Evolutionary conservation across 208 protist species (phyloP).

Genomic region (Acanthamoeba castellanii): DNA sequence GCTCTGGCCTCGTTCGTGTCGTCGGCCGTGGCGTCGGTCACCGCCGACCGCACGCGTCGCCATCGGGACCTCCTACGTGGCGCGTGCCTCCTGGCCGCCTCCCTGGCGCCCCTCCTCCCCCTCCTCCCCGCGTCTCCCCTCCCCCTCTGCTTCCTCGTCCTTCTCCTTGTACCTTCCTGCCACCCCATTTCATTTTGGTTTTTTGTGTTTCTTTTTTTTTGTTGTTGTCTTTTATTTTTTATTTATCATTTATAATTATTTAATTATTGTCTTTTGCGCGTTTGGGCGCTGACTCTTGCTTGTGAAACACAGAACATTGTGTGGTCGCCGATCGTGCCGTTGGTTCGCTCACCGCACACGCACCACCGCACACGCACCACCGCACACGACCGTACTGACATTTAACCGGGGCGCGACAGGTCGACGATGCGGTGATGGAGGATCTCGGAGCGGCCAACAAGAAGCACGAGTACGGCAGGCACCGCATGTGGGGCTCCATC

Average conservation of each 20-base stretch:
- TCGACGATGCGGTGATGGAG: slow-evolving; percentile 54
- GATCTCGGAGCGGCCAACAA: slow-evolving; percentile 17
- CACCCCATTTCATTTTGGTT: not conserved
- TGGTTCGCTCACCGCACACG: slow-evolving; percentile 13
- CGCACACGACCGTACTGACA: not conserved
- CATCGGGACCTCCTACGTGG: not conserved
- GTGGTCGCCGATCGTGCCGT: slow-evolving; percentile 20
- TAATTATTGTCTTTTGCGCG: too few species aligned
- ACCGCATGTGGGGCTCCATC: slow-evolving; percentile 53
- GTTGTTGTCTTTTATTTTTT: too few species aligned
- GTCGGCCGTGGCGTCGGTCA: not conserved
- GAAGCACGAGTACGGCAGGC: slow-evolving; percentile 37
- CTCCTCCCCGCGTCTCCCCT: slow-evolving; percentile 1
- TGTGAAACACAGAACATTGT: not conserved
- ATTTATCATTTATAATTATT: too few species aligned
- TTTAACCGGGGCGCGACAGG: not conserved
- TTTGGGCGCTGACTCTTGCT: too few species aligned
- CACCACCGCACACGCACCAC: not conserved
- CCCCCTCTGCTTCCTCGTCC: not conserved
- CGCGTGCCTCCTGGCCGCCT: not conserved
- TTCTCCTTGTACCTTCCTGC: not conserved
- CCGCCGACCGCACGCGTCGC: not conserved
- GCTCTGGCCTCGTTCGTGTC: slow-evolving; percentile 11
- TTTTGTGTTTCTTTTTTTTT: too few species aligned
- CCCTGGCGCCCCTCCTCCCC: not conserved